Evolutionary conservation across 2,329 filamentous ascomycete species (phyloP).

Genomic region (Aspergillus alliaceus): DNA sequence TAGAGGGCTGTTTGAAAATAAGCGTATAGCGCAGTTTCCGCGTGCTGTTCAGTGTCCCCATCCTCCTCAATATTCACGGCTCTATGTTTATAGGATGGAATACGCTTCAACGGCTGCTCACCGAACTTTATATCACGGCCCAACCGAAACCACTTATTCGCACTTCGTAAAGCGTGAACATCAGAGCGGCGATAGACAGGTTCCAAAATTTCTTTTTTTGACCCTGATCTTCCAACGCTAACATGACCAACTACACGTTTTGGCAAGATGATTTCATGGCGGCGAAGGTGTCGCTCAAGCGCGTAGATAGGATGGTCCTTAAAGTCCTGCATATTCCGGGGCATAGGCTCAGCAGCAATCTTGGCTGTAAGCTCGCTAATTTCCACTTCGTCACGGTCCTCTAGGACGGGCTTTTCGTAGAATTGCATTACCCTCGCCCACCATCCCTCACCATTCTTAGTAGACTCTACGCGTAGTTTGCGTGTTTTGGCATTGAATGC

Average conservation of each 20-base stretch:
- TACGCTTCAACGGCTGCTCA: slow-evolving; percentile 79
- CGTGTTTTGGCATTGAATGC: slow-evolving; percentile 89
- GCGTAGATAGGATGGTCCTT: slow-evolving; percentile 83
- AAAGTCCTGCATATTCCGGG: slow-evolving; percentile 81
- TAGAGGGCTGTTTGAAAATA: slow-evolving; percentile 68
- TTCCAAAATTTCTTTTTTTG: slow-evolving; percentile 60
- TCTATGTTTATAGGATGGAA: slow-evolving; percentile 51
- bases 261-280: slow-evolving; percentile 79
- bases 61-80: slow-evolving; percentile 33
- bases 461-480: slow-evolving; percentile 73
- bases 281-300: slow-evolving; percentile 77
- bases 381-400: slow-evolving; percentile 81
- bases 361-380: slow-evolving; percentile 70
- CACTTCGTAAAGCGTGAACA: slow-evolving; percentile 73
- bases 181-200: slow-evolving; percentile 79
- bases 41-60: slow-evolving; percentile 45
- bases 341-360: slow-evolving; percentile 78
- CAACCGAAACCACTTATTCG: slow-evolving; percentile 87
- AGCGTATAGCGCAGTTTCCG: slow-evolving; percentile 61
- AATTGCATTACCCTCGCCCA: slow-evolving; percentile 48
- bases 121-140: slow-evolving; percentile 76
- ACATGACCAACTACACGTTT: slow-evolving; percentile 75
- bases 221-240: slow-evolving; percentile 48
- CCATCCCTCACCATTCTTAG: slow-evolving; percentile 57
- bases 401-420: slow-evolving; percentile 44